Evolutionary conservation across 1,284 basidiomycete species (phyloP).

Genomic region (Vanrija humicola): DNA sequence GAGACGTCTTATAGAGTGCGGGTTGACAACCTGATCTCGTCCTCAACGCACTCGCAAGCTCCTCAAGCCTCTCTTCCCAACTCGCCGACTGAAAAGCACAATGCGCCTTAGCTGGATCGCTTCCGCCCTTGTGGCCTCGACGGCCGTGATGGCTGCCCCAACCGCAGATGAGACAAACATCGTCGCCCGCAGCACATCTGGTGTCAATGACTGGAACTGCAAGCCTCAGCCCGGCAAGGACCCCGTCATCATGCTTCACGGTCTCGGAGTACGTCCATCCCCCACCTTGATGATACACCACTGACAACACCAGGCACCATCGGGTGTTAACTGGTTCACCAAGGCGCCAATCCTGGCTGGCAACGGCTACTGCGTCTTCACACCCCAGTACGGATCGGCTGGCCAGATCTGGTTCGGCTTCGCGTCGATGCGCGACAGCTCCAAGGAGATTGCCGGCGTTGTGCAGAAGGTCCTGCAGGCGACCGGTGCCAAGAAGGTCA

Average conservation of each 20-base stretch:
- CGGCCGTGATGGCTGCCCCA: neutral
- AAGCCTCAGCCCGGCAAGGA: neutral
- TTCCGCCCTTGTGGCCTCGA: neutral
- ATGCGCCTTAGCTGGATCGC: neutral
- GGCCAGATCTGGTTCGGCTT: slow-evolving; percentile 3
- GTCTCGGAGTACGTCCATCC: neutral
- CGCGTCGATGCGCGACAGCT: slow-evolving; percentile 1
- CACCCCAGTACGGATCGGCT: slow-evolving; percentile 11
- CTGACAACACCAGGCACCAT: neutral
- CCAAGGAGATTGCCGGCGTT: slow-evolving; percentile 4
- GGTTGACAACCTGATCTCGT: too few species aligned
- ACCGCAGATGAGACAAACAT: neutral
- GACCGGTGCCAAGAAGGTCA: slow-evolving; percentile 12
- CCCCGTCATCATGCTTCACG: slow-evolving; percentile 11
- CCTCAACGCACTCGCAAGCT: too few species aligned
- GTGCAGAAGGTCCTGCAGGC: slow-evolving; percentile 1
- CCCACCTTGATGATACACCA: too few species aligned
- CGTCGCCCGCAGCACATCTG: neutral
- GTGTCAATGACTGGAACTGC: slow-evolving; percentile 10
- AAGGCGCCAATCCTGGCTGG: neutral
- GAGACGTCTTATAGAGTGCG: too few species aligned
- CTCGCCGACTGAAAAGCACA: neutral
- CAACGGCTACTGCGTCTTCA: slow-evolving; percentile 11
- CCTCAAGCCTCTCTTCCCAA: too few species aligned
- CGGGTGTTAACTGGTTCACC: slow-evolving; percentile 5